Evolutionary conservation across 2,329 filamentous ascomycete genomes (phyloP), one percentile per base, ranked within the genome.

Genomic region (Nemania diffusa): DNA sequence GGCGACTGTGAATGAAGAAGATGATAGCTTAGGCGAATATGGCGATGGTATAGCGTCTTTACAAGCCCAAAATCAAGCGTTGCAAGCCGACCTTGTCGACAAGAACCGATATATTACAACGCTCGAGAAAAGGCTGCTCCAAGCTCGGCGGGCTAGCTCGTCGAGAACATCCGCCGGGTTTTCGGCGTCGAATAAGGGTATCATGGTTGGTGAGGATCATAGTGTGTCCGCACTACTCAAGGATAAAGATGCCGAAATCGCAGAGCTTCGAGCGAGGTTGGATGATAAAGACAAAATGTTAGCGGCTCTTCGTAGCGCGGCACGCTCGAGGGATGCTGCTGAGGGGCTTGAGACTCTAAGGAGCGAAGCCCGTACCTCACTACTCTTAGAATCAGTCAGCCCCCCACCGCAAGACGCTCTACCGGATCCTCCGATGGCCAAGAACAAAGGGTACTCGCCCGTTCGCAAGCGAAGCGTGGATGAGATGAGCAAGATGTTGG

Each of bases 211-310:
- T 42, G 94, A 97, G 75, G 92, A 94, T 71, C 90, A 92, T 69
- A 92, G 92, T 70, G 84, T 93, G 51, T 87, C 91, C 55, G 83
- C 90, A 1, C 79, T 92, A 20, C 81, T 98, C 53, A 91, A 90
- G 68, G 96, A 98, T 72, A 97, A 97, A 79, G 96, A 99, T 74
- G 87, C 90, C 24, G 95, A 98, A 80, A 97, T 99, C 75, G 90
- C 91, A 7, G 95, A 97, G 72, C 86, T 99, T n/a, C 89, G 93
- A 9, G 91, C 93, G 26, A 89, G 93, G 69, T 84, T 98, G 0
- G 95, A 98, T 73, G 95, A 98, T 81, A 97, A 97, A 79, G 95
- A 97, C 77, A 88, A 92, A 11, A 99, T 98, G 94, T 85, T 98
- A 60, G 84, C 91, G 3, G 96, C 96, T 1, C 84, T 99, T 60